Evolutionary conservation across 2,329 filamentous ascomycete genomes (phyloP), one percentile per base, ranked within the genome.

Genomic region (Fonsecaea multimorphosa): DNA sequence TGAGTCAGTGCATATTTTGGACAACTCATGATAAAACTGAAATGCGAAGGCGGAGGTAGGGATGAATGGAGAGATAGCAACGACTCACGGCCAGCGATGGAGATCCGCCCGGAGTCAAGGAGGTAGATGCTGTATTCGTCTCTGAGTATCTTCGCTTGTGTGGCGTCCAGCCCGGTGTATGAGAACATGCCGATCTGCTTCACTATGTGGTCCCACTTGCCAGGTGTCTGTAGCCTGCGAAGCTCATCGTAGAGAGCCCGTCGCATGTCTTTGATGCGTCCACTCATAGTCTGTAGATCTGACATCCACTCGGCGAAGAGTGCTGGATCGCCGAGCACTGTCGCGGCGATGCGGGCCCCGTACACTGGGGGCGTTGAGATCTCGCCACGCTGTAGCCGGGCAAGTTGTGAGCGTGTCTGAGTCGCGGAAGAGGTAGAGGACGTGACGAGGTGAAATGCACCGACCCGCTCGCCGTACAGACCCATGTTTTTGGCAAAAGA

Each of bases 401-500:
- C 19, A 5, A 56, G 32, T 14, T 32, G 19, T 32, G 93, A 97
- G 79, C 97, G 93, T 75, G 98, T 88, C 71, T 92, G 91, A 85
- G 93, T 93, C 87, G 92, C 93, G 86, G 98, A 93, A 73, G 93
- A 93, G 16, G 31, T 9, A 5, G 19, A 9, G 4, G 19, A 31
- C 32, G 53, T 56, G 53, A 56, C 32, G 29, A 53, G 44, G 29
- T 34, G 58, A 40, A 38, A 46, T 27, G 75, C 52, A 12, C 61
- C 61, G 32, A 46, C 54, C 22, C 61, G 46, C 36, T 98, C 92
- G 74, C 94, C 94, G 77, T 99, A 98, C 29, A 99, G 86, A 71
- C 95, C 95, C 76, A 87, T 84, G 74, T 82, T 86, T 77, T 88
- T 88, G 19, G 86, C 84, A 73, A 87, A 88, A 2, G 85, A 87